Evolutionary conservation across 2,329 filamentous ascomycete genomes (phyloP).

Genomic region (Hypoxylon sp.): DNA sequence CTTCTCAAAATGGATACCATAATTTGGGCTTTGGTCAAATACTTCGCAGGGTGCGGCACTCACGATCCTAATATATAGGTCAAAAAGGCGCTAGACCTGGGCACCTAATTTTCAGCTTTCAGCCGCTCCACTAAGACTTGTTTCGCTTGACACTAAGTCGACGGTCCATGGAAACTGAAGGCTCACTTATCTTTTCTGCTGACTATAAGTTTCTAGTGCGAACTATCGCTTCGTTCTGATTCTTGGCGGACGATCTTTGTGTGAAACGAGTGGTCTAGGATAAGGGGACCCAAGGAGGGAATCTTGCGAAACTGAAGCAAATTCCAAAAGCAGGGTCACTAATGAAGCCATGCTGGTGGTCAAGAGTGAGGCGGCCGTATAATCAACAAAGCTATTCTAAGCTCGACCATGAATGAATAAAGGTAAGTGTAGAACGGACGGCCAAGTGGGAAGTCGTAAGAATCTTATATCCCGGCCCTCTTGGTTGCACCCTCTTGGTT

Average conservation of each 20-base stretch:
- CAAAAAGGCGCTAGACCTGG: conserved; percentile 5
- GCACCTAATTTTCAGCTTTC: conserved; percentile 34
- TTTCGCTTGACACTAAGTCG: conserved; percentile 28
- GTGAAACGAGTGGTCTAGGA: conserved; percentile 11
- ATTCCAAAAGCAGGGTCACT: neutral
- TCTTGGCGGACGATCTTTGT: conserved; percentile 20
- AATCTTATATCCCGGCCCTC: conserved; percentile 17
- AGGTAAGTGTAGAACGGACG: neutral
- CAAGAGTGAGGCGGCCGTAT: neutral
- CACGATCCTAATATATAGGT: conserved; percentile 24
- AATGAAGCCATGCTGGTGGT: neutral
- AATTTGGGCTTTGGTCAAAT: conserved; percentile 19
- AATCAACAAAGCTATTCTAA: neutral
- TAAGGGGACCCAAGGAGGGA: conserved; percentile 2
- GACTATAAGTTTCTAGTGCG: conserved; percentile 17
- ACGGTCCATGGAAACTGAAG: conserved; percentile 20
- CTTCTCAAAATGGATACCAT: neutral
- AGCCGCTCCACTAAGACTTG: conserved; percentile 30
- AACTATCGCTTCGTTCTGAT: conserved; percentile 22
- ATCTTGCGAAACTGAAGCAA: neutral
- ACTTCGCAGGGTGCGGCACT: conserved; percentile 11
- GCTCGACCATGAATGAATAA: neutral
- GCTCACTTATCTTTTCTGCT: conserved; percentile 17
- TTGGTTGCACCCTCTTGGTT: conserved; percentile 28
- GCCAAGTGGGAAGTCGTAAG: conserved; percentile 4